Conservation (phyloP, 129 eudicot genomes). For the Lonicera japonica region DNA sequence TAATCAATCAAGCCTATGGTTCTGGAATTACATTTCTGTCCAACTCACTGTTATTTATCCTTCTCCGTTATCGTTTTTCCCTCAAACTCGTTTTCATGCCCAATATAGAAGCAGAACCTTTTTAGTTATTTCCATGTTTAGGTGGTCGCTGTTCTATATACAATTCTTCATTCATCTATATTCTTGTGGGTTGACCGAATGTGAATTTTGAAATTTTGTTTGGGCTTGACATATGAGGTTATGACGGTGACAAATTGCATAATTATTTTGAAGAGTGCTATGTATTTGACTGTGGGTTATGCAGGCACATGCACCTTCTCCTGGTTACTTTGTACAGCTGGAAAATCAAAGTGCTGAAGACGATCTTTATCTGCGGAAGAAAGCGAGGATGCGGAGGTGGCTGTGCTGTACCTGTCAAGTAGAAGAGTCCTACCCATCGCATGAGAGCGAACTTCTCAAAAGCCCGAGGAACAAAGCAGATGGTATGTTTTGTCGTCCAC, state of each 20-base stretch:
- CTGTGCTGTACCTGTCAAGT: slow-evolving; percentile 78
- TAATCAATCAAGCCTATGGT: too few relatives aligned
- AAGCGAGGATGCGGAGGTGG: slow-evolving; percentile 87
- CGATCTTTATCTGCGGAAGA: slow-evolving; percentile 56
- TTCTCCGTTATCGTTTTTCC: background rate
- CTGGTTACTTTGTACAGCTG: slow-evolving; percentile 58
- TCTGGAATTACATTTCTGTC: too few relatives aligned
- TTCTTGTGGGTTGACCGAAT: background rate
- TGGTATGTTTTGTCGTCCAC: slow-evolving; percentile 30
- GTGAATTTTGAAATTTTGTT: background rate
- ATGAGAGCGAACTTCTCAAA: slow-evolving; percentile 55
- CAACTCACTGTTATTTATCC: background rate
- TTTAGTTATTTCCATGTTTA: background rate
- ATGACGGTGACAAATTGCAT: background rate
- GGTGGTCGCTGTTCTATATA: background rate
- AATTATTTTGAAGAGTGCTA: background rate
- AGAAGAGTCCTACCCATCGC: slow-evolving; percentile 59
- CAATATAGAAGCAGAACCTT: background rate
- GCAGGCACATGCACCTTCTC: slow-evolving; percentile 55
- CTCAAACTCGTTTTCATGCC: background rate
- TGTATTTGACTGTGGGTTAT: slow-evolving; percentile 9
- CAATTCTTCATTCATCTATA: background rate
- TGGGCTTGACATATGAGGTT: slow-evolving; percentile 4
- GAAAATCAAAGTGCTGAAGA: slow-evolving; percentile 48
- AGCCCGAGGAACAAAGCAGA: slow-evolving; percentile 46